Percentiles rank a stretch among this genome's conserved stretches.
These are phyloP conservation scores for Thuidium tamariscinum DNA, from an alignment of 225 moss, liverwort and hornwort genomes.

Conservation along the genomic window DNA sequence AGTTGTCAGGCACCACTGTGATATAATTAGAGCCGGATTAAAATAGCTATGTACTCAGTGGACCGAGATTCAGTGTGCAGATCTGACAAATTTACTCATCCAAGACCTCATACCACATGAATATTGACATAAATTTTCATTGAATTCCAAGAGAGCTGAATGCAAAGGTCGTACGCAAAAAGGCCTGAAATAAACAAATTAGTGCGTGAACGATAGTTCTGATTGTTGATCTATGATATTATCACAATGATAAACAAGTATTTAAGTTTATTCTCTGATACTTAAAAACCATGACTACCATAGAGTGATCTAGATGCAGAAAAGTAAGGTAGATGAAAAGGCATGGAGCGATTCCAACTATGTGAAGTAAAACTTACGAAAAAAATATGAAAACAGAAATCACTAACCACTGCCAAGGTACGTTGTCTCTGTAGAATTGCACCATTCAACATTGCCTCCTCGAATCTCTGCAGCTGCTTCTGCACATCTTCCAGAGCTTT, in stretches of 20 bases:
- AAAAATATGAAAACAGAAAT: background rate
- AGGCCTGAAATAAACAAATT: background rate
- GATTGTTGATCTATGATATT: background rate
- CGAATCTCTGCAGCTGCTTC: conserved; percentile 65
- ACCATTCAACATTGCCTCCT: conserved; percentile 68
- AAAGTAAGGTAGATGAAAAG: background rate
- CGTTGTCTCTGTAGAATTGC: conserved; percentile 65
- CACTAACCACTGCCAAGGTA: conserved; percentile 60
- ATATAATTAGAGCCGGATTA: background rate
- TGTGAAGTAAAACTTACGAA: background rate
- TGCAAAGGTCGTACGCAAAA: background rate
- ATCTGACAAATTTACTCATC: background rate
- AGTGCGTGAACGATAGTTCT: background rate
- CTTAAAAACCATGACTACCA: background rate
- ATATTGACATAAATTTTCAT: background rate
- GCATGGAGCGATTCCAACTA: background rate
- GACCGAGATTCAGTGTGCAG: background rate
- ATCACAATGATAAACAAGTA: background rate
- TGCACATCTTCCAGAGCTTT: conserved; percentile 64
- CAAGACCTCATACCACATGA: background rate
- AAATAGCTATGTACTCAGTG: background rate
- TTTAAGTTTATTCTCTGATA: background rate
- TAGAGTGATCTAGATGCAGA: background rate
- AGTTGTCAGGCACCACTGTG: background rate
- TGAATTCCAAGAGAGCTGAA: background rate